phyloP scores from a whole-genome alignment of 2,329 filamentous ascomycete genomes.

The Alternaria conjuncta region DNA sequence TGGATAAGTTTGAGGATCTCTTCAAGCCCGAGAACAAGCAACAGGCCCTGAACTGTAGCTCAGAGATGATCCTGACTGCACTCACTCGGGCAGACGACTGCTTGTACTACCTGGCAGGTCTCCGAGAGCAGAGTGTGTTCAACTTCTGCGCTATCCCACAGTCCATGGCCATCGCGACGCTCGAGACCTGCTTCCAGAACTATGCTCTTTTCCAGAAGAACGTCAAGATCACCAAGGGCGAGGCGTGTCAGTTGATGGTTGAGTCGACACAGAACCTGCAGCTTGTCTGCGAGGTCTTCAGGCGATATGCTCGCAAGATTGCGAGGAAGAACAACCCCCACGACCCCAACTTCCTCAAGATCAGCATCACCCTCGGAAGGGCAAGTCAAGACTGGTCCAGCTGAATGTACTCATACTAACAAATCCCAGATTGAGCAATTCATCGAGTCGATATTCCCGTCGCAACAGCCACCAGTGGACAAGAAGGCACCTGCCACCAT shows the following conservation, averaged over 20 bases:
- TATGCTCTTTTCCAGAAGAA: constrained; percentile 83
- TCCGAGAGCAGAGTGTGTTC: constrained; percentile 96
- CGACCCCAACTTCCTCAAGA: constrained; percentile 90
- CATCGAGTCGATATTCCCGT: constrained; percentile 91
- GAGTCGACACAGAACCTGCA: constrained; percentile 90
- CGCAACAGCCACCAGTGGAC: constrained; percentile 70
- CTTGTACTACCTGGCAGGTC: constrained; percentile 94
- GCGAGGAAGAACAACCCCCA: constrained; percentile 92
- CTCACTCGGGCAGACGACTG: constrained; percentile 89
- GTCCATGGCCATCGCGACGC: constrained; percentile 93
- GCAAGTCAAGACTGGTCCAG: constrained; percentile 54
- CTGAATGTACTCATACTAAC: constrained; percentile 6
- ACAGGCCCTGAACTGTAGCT: constrained; percentile 81
- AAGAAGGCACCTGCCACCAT: constrained; percentile 47
- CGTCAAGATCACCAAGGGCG: constrained; percentile 95
- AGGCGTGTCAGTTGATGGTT: constrained; percentile 89
- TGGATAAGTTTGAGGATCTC: constrained; percentile 85
- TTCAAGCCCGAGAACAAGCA: constrained; percentile 81
- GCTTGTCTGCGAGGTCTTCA: constrained; percentile 82
- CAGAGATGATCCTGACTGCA: constrained; percentile 93
- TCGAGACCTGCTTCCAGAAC: constrained; percentile 93
- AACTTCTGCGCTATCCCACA: constrained; percentile 99
- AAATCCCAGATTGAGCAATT: constrained; percentile 83
- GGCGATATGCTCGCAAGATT: constrained; percentile 77
- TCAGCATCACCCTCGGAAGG: constrained; percentile 88